Percentiles rank a stretch among this genome's conserved stretches.
Evolutionary conservation across 805 yeast genomes (phyloP).

Genomic region (Pichia cabralensis): DNA sequence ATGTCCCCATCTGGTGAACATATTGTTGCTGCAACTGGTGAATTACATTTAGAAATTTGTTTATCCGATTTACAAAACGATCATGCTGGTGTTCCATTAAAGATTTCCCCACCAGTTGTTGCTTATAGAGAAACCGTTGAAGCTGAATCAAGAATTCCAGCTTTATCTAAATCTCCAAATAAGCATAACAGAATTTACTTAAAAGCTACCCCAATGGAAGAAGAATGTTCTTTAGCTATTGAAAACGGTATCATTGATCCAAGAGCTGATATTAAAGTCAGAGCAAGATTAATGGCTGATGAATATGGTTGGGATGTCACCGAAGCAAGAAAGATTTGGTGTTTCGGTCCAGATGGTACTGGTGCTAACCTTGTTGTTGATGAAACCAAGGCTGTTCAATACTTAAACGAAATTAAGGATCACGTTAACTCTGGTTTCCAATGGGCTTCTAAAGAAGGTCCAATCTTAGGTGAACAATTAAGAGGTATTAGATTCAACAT

Average conservation of each 20-base stretch:
- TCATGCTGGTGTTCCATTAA: constrained; percentile 99
- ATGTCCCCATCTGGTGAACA: constrained; percentile 97
- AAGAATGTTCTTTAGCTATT: constrained; percentile 86
- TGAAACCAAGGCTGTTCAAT: constrained; percentile 99
- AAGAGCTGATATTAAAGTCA: constrained; percentile 96
- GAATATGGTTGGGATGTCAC: constrained; percentile 99
- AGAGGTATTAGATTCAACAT: constrained; percentile 97
- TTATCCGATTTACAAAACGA: constrained; percentile 91
- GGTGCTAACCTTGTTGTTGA: constrained; percentile 99
- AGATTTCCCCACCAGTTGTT: constrained; percentile 96
- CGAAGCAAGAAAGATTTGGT: constrained; percentile 99
- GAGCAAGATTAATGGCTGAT: constrained; percentile 98
- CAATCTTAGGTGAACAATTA: constrained; percentile 91
- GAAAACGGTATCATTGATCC: constrained; percentile 88
- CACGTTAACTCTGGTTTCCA: constrained; percentile 99
- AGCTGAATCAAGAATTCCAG: constrained; percentile 87
- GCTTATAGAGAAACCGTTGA: constrained; percentile 98
- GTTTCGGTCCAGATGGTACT: constrained; percentile 99
- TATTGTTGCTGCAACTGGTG: constrained; percentile 99
- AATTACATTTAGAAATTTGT: constrained; percentile 98
- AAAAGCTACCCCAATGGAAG: constrained; percentile 92
- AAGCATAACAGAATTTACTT: constrained; percentile 99
- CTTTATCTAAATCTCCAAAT: constrained; percentile 99
- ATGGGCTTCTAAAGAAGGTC: constrained; percentile 99
- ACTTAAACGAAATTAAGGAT: constrained; percentile 98